These are phyloP conservation scores for Xylariaceae sp. DNA, from an alignment of 2,329 filamentous ascomycete species.

Conservation along the genomic window DNA sequence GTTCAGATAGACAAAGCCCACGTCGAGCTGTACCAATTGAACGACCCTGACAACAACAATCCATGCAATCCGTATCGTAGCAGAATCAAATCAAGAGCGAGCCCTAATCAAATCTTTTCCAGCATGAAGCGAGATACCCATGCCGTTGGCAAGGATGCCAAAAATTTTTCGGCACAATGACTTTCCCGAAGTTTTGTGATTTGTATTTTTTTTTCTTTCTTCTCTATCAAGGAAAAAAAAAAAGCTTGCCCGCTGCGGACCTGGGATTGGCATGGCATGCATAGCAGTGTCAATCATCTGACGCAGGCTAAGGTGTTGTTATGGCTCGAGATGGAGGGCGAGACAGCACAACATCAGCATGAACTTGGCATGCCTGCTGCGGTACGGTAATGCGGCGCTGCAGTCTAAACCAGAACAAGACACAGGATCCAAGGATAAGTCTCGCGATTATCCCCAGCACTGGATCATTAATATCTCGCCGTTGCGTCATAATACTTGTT, in stretches of 20 bases:
- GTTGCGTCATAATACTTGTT: constrained; percentile 3
- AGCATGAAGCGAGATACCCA: too few relatives aligned
- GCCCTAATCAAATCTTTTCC: too few relatives aligned
- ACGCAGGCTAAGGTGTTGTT: constrained; percentile 12
- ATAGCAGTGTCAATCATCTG: constrained; percentile 10
- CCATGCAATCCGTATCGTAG: neutral
- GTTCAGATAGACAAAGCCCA: neutral
- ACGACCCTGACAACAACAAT: neutral
- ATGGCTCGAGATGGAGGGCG: constrained; percentile 15
- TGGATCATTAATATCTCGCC: constrained; percentile 6
- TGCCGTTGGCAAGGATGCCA: neutral
- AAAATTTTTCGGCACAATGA: constrained; percentile 6
- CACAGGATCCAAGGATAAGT: neutral
- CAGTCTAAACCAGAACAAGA: constrained; percentile 2
- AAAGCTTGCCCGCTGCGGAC: constrained; percentile 6
- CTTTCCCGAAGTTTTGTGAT: neutral
- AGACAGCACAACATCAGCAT: constrained; percentile 13
- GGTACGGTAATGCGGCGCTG: constrained; percentile 7
- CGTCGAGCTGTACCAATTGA: neutral
- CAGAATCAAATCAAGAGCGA: too few relatives aligned
- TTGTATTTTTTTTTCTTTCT: neutral
- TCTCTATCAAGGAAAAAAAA: neutral
- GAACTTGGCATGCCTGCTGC: constrained; percentile 4
- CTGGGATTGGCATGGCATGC: constrained; percentile 11
- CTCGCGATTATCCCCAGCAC: neutral